Conservation (phyloP, 257 asterid species). For the Penstemon eatonii region DNA sequence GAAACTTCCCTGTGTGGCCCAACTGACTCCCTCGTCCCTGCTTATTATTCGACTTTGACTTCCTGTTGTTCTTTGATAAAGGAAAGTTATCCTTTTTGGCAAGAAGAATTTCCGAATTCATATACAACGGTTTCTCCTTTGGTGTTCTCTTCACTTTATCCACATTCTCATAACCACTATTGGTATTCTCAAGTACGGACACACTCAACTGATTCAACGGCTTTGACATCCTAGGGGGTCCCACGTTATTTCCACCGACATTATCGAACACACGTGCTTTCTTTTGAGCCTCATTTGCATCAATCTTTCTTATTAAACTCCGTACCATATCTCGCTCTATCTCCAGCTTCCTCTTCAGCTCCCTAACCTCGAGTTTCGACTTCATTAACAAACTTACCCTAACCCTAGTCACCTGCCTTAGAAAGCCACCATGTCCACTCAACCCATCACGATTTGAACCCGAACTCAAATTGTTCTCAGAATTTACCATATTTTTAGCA, state of each 20-base stretch:
- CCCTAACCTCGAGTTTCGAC: slow-evolving; percentile 67
- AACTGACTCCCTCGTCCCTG: slow-evolving; percentile 50
- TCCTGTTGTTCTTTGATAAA: slow-evolving; percentile 66
- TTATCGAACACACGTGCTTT: slow-evolving; percentile 27
- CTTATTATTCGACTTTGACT: slow-evolving; percentile 50
- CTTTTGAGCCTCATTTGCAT: slow-evolving; percentile 47
- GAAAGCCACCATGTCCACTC: slow-evolving; percentile 43
- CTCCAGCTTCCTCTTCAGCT: slow-evolving; percentile 76
- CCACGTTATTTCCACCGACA: slow-evolving; percentile 38
- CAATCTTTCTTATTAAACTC: slow-evolving; percentile 70
- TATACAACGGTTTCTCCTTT: slow-evolving; percentile 67
- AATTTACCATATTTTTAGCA: slow-evolving; percentile 1
- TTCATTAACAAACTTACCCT: slow-evolving; percentile 55
- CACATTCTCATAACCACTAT: slow-evolving; percentile 35
- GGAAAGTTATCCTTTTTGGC: slow-evolving; percentile 69
- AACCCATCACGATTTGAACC: slow-evolving; percentile 41
- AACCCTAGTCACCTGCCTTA: slow-evolving; percentile 54
- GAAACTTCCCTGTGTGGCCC: slow-evolving; percentile 34
- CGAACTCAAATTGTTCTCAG: slow-evolving; percentile 34
- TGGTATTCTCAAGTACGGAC: slow-evolving; percentile 57
- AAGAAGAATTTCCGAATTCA: slow-evolving; percentile 67
- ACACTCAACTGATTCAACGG: slow-evolving; percentile 66
- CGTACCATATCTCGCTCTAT: slow-evolving; percentile 58
- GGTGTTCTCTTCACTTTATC: slow-evolving; percentile 83
- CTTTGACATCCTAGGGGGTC: slow-evolving; percentile 43